A percentile compares a stretch with the other conserved stretches of the same genome.
These are phyloP conservation scores for Suillus decipiens DNA, from an alignment of 768 basidiomycete genomes.

Conservation along the genomic window DNA sequence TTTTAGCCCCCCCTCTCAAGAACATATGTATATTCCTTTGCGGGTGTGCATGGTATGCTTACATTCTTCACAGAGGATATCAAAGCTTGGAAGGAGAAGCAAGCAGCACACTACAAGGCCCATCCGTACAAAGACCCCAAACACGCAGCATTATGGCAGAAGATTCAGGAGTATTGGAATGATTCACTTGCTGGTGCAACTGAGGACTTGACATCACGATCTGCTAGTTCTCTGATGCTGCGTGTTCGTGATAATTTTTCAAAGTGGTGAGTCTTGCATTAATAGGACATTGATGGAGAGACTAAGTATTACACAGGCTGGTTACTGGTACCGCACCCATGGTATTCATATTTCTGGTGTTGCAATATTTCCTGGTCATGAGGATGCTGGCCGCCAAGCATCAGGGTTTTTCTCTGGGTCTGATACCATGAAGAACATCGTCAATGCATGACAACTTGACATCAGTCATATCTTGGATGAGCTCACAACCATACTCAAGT, in stretches of 20 bases:
- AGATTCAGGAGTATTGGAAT: no score
- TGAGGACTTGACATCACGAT: no score
- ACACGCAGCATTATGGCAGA: no score
- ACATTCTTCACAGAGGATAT: background rate
- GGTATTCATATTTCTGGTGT: slow-evolving; percentile 5
- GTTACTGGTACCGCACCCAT: slow-evolving; percentile 2
- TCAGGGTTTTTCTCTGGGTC: slow-evolving; percentile 6
- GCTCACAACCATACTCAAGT: background rate
- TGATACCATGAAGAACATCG: no score
- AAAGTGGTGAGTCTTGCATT: no score
- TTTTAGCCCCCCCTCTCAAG: slow-evolving; percentile 2
- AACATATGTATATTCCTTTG: background rate
- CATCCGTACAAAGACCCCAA: no score
- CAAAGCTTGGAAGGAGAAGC: no score
- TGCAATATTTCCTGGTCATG: slow-evolving; percentile 2
- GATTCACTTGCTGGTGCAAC: no score
- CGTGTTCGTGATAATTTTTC: no score
- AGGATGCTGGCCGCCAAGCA: slow-evolving; percentile 6
- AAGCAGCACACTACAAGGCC: no score
- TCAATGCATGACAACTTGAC: slow-evolving; percentile 1
- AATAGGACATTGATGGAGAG: no score
- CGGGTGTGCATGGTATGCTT: background rate
- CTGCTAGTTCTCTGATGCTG: no score
- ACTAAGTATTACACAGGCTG: background rate
- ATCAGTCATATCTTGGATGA: background rate